Evolutionary conservation across 78 protist genomes (phyloP).

Genomic region (Planoprotostelium fungivorum): DNA sequence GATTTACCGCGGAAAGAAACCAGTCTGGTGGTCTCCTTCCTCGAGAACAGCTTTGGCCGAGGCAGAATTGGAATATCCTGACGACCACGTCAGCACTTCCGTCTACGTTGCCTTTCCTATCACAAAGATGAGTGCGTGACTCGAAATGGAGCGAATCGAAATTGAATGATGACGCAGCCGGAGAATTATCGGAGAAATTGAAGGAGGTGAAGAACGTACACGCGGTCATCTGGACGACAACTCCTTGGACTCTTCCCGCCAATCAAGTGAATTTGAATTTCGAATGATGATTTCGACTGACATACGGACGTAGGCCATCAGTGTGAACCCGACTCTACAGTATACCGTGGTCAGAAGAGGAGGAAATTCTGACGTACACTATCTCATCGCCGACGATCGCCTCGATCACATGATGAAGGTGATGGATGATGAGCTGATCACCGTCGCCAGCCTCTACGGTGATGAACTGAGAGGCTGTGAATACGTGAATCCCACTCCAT

Average conservation of each 20-base stretch:
- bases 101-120: slow-evolving; percentile 63
- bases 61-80: slow-evolving; percentile 90
- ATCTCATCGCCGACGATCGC: background rate
- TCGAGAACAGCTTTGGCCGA: slow-evolving; percentile 91
- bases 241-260: slow-evolving; percentile 96
- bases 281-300: background rate
- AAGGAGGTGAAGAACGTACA: slow-evolving; percentile 4
- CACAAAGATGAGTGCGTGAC: background rate
- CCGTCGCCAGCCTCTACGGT: background rate
- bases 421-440: background rate
- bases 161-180: background rate
- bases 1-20: slow-evolving; percentile 81
- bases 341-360: slow-evolving; percentile 21
- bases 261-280: slow-evolving; percentile 52
- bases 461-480: background rate
- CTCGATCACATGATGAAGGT: background rate
- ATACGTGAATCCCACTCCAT: background rate
- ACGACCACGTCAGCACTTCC: slow-evolving; percentile 64
- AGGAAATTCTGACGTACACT: background rate
- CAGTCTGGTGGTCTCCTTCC: slow-evolving; percentile 93
- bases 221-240: slow-evolving; percentile 92
- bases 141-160: background rate
- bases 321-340: slow-evolving; percentile 23
- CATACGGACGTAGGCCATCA: slow-evolving; percentile 23
- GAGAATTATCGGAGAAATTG: background rate